These are phyloP conservation scores for Vaccinium corymbosum DNA, from an alignment of 148 eudicot species.

Conservation along the genomic window DNA sequence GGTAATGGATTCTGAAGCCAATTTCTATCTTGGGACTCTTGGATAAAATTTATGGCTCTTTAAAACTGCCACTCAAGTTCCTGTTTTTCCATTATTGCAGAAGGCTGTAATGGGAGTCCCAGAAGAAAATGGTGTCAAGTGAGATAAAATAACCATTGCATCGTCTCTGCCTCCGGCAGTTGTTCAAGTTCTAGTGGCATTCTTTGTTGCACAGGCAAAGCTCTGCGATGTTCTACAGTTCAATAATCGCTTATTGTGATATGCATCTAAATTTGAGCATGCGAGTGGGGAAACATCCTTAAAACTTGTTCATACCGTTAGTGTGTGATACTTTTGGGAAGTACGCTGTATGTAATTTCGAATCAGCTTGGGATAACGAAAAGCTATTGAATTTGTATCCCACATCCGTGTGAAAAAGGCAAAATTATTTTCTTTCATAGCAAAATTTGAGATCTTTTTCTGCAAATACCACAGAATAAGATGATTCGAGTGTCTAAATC, in stretches of 20 bases:
- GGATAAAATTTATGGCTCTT: neutral
- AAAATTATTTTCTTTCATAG: neutral
- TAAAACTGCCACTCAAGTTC: neutral
- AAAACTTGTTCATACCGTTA: neutral
- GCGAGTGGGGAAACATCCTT: neutral
- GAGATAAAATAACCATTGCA: neutral
- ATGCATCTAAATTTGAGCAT: neutral
- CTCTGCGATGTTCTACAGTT: neutral
- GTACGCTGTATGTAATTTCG: neutral
- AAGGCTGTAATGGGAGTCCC: neutral
- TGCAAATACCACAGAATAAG: too few relatives aligned
- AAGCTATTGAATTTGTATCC: neutral
- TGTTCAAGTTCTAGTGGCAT: too few relatives aligned
- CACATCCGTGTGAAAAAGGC: neutral
- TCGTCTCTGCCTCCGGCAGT: neutral
- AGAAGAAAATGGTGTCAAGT: neutral
- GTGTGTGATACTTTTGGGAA: neutral
- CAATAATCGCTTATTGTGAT: neutral
- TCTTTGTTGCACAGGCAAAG: neutral
- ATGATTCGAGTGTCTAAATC: too few relatives aligned
- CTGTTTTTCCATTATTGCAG: neutral
- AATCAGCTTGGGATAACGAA: neutral
- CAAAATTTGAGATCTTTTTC: neutral
- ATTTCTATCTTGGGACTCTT: neutral
- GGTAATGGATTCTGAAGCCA: constrained; percentile 32